Percentiles rank a stretch among this genome's conserved stretches.
Evolutionary conservation across 2,329 filamentous ascomycete genomes (phyloP).

Genomic region (Botrytis squamosa): DNA sequence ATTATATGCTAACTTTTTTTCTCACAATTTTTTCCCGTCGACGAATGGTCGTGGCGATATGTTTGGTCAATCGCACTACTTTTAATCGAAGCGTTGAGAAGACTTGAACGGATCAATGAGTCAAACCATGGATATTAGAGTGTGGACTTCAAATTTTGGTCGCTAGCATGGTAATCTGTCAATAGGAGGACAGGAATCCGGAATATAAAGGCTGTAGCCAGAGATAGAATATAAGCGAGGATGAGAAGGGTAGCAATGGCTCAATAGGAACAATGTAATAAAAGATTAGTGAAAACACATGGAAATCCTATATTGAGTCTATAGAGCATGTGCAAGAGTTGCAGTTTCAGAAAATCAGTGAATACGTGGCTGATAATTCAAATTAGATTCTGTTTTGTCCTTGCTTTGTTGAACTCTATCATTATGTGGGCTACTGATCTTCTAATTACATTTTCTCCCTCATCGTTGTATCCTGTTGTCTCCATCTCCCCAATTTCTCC

Average conservation of each 20-base stretch:
- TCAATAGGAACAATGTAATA: not conserved
- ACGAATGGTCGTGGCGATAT: not conserved
- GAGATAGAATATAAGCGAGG: not conserved
- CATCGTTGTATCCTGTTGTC: too few species aligned
- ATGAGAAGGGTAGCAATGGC: not conserved
- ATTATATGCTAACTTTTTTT: not conserved
- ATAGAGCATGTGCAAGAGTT: not conserved
- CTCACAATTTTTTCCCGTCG: not conserved
- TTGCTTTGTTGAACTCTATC: not conserved
- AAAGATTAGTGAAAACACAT: not conserved
- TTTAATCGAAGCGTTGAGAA: rapidly evolving
- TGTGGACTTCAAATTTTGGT: not conserved
- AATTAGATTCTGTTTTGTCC: not conserved
- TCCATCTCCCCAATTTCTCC: too few species aligned
- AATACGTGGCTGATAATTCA: not conserved
- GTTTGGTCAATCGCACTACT: not conserved
- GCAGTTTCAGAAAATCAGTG: not conserved
- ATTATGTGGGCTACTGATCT: not conserved
- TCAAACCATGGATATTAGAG: not conserved
- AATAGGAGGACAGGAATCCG: not conserved
- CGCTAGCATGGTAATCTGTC: not conserved
- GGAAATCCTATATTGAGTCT: not conserved
- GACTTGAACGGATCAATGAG: not conserved
- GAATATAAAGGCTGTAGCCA: not conserved
- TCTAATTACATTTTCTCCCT: not conserved